phyloP scores from a whole-genome alignment of 148 eudicot species.

The Agrostemma githago region DNA sequence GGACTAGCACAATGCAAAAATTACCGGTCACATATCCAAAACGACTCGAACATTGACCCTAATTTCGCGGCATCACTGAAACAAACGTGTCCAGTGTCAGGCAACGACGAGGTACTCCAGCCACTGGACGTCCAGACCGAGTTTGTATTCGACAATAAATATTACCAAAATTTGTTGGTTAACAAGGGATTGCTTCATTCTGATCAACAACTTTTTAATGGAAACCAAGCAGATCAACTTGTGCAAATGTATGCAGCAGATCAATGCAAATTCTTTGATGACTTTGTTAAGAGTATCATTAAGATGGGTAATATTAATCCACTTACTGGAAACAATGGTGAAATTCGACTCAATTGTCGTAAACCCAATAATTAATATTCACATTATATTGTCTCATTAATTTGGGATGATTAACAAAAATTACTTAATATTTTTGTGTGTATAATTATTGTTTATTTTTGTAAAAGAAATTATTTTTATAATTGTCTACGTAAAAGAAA shows the following conservation, averaged over 20 bases:
- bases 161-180: slow-evolving; percentile 44
- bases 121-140: slow-evolving; percentile 44
- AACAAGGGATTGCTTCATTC: slow-evolving; percentile 63
- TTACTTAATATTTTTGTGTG: not conserved
- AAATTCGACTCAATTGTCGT: slow-evolving; percentile 52
- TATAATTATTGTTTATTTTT: no score
- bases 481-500: not conserved
- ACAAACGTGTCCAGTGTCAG: slow-evolving; percentile 40
- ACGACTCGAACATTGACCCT: slow-evolving; percentile 47
- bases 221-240: slow-evolving; percentile 37
- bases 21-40: slow-evolving; percentile 53
- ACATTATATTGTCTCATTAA: no score
- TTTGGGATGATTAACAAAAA: no score
- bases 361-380: slow-evolving; percentile 33
- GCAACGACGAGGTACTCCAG: slow-evolving; percentile 44
- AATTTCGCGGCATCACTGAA: slow-evolving; percentile 35
- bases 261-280: slow-evolving; percentile 30
- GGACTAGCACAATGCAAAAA: slow-evolving; percentile 57
- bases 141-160: slow-evolving; percentile 39
- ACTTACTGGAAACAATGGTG: slow-evolving; percentile 52
- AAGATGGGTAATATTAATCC: slow-evolving; percentile 64
- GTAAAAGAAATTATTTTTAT: not conserved
- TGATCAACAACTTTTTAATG: slow-evolving; percentile 61
- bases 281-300: slow-evolving; percentile 47
- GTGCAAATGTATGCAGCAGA: slow-evolving; percentile 33